phyloP scores from a whole-genome alignment of 106 monocot species.

The Cymbidium sinense region DNA sequence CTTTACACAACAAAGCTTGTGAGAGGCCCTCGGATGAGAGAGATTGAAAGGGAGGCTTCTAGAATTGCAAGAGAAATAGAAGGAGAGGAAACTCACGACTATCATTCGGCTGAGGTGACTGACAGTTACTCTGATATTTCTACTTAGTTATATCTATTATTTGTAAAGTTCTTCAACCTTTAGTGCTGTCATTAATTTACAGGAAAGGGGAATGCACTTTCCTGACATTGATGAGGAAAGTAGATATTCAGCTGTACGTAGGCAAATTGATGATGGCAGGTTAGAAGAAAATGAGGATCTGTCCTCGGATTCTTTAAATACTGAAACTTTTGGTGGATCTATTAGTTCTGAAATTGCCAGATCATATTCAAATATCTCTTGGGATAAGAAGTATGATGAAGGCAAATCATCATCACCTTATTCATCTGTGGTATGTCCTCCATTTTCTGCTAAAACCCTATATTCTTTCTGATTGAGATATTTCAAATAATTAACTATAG shows the following conservation, averaged over 20 bases:
- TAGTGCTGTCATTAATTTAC: slow-evolving; percentile 17
- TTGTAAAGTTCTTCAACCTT: not conserved
- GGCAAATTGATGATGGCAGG: slow-evolving; percentile 39
- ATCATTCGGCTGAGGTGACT: slow-evolving; percentile 81
- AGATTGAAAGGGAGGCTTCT: slow-evolving; percentile 67
- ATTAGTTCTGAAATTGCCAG: slow-evolving; percentile 10
- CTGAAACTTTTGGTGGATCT: slow-evolving; percentile 26
- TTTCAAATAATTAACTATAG: not conserved
- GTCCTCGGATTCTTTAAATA: slow-evolving; percentile 17
- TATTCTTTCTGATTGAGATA: not conserved
- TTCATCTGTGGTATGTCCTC: slow-evolving; percentile 30
- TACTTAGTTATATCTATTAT: not conserved
- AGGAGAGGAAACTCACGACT: slow-evolving; percentile 77
- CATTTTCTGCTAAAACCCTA: not conserved
- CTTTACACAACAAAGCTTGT: slow-evolving; percentile 95
- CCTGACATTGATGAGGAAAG: slow-evolving; percentile 82
- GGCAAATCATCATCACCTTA: slow-evolving; percentile 25
- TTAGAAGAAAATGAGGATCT: slow-evolving; percentile 21
- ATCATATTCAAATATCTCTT: slow-evolving; percentile 21
- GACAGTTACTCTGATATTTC: slow-evolving; percentile 4
- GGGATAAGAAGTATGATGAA: slow-evolving; percentile 25
- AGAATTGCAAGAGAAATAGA: slow-evolving; percentile 97
- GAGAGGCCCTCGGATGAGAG: slow-evolving; percentile 77
- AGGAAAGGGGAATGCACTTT: slow-evolving; percentile 84
- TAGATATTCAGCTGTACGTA: slow-evolving; percentile 80